These are phyloP conservation scores for Ceratocystis cubensis DNA, from an alignment of 2,329 filamentous ascomycete species.

Conservation along the genomic window DNA sequence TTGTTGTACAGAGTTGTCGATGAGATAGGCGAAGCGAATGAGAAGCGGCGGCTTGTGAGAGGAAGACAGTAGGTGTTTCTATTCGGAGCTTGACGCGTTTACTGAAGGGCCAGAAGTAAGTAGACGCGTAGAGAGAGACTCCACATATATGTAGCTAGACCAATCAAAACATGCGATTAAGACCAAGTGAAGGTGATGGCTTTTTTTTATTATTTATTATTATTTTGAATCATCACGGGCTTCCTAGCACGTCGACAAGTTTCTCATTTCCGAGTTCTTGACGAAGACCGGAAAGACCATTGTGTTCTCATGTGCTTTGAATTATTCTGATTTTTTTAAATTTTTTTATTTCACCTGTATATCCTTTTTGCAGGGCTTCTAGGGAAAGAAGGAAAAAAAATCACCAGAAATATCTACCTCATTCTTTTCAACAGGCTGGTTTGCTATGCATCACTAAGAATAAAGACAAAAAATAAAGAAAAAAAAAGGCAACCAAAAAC, in stretches of 20 bases:
- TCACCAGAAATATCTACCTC: not conserved
- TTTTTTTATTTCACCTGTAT: not conserved
- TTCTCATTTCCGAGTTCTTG: no score
- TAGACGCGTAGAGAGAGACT: not conserved
- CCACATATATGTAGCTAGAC: not conserved
- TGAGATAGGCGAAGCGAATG: not conserved
- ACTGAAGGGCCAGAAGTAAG: not conserved
- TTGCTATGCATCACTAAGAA: not conserved
- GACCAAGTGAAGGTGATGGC: not conserved
- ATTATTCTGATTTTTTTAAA: not conserved
- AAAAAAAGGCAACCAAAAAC: not conserved
- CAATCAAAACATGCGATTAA: not conserved
- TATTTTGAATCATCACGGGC: not conserved
- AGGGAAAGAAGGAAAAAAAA: not conserved
- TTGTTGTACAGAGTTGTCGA: not conserved
- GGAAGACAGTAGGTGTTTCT: not conserved
- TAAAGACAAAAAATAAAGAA: not conserved
- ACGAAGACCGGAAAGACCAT: no score
- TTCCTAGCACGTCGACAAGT: no score
- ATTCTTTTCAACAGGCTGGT: no score
- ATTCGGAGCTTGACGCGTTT: not conserved
- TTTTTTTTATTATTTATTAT: not conserved
- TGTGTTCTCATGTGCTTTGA: no score
- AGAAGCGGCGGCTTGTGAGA: not conserved
- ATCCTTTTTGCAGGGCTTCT: no score